Base-by-base conservation (phyloP, 345 rosid genomes). In the Eucalyptus cloeziana region DNA sequence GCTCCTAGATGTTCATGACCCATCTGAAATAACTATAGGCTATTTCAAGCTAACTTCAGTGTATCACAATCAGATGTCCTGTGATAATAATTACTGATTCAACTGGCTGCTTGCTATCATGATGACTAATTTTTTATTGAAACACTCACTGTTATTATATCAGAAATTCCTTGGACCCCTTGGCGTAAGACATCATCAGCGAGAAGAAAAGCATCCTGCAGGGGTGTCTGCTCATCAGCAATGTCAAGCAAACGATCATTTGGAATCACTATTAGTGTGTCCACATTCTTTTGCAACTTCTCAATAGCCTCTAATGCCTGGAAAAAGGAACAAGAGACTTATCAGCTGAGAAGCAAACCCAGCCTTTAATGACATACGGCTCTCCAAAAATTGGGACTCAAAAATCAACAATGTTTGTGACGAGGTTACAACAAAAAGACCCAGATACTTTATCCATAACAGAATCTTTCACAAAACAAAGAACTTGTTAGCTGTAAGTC, bases 141-240 rank as follows among this genome's bases (percentile, higher is more conserved):
- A 87, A 64, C 52, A 94, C 97, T 91, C 89, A 97, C 99, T 64
- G 98, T 97, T 88, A 97, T 97, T 88, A 97, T 97, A 93, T 97
- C 99, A 13, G 99, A 96, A 88, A 97, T 97, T 92, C 99, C 99
- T 93, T 97, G 99, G 71, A 97, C 99, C n/a, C 99, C 99, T 93
- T 97, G 99, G 86, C 98, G 97, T 88, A 97, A 92, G 89, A 97
- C 99, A 92, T 97, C 99, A 93, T 96, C 99, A 40, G 99, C 99
- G 52, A 98, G 99, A 90, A 98, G 97, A 92, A 98, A 98, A 83
- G 99, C 99, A 91, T 98, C 99, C 93, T 96, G 99, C 56, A 98
- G 97, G 14, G 98, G 95, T 13, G 98, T 96, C 92, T 98, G 99
- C 94, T 98, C 99, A 93, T 98, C 98, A 88, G 98, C 97, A 93